These are phyloP conservation scores for Arthrobotrys musiformis DNA, from an alignment of 2,329 filamentous ascomycete genomes.

Conservation along the genomic window DNA sequence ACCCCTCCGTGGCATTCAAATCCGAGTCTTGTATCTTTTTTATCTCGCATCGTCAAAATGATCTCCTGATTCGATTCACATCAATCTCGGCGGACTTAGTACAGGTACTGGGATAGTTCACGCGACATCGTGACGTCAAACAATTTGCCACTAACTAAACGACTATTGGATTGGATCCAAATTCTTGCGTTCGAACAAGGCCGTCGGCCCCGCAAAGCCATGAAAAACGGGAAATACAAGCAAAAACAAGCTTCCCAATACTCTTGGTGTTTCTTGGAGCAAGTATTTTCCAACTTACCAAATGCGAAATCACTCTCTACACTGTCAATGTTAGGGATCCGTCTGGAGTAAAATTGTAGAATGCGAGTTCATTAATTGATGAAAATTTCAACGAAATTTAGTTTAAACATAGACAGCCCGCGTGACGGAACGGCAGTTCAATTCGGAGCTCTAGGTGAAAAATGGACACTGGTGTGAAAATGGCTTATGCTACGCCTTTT, in stretches of 20 bases:
- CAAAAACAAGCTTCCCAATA: constrained; percentile 18
- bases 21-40: too few species aligned
- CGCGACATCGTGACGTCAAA: constrained; percentile 10
- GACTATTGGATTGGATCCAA: not conserved
- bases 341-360: too few species aligned
- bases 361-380: too few species aligned
- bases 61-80: too few species aligned
- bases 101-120: not conserved
- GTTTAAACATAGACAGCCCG: too few species aligned
- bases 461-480: not conserved
- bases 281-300: not conserved
- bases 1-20: too few species aligned
- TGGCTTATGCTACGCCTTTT: not conserved
- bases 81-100: too few species aligned
- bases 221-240: not conserved
- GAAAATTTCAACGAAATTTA: too few species aligned
- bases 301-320: not conserved
- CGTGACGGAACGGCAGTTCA: not conserved
- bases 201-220: not conserved
- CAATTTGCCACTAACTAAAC: not conserved
- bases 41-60: too few species aligned
- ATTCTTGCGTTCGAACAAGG: not conserved
- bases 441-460: not conserved
- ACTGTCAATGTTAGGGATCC: too few species aligned
- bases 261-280: not conserved